Percentiles rank a stretch among this genome's conserved stretches.
Conservation (phyloP, 2,329 filamentous ascomycete species). For the Lecanicillium sp. region DNA sequence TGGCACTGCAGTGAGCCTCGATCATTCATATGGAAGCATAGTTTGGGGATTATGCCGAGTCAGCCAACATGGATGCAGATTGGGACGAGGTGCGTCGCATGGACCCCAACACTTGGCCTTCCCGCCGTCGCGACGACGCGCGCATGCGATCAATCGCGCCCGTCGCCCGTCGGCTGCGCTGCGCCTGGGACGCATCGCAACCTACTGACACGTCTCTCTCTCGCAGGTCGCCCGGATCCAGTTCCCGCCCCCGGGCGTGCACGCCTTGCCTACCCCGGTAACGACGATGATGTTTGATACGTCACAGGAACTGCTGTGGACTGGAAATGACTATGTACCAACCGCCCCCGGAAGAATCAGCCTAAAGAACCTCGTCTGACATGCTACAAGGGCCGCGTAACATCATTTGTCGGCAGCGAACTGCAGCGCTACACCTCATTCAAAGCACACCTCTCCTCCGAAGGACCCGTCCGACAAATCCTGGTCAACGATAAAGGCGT, state of each 20-base stretch:
- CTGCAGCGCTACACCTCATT: slow-evolving; percentile 88
- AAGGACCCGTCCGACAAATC: slow-evolving; percentile 80
- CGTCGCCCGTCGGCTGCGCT: slow-evolving; percentile 2
- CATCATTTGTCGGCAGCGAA: slow-evolving; percentile 80
- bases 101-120: slow-evolving; percentile 14
- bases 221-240: slow-evolving; percentile 70
- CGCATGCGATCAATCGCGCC: slow-evolving; percentile 17
- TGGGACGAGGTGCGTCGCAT: slow-evolving; percentile 55
- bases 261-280: slow-evolving; percentile 63
- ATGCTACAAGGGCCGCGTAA: slow-evolving; percentile 66
- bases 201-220: slow-evolving; percentile 13
- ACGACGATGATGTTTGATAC: slow-evolving; percentile 86
- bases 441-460: slow-evolving; percentile 64
- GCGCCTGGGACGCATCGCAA: slow-evolving; percentile 3
- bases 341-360: background rate
- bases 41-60: slow-evolving; percentile 30
- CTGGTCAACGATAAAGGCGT: slow-evolving; percentile 89
- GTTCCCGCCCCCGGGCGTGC: slow-evolving; percentile 69
- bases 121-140: slow-evolving; percentile 13
- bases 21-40: slow-evolving; percentile 25
- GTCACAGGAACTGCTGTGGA: slow-evolving; percentile 85
- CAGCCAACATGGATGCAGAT: slow-evolving; percentile 56
- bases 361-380: slow-evolving; percentile 20
- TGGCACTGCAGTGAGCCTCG: background rate
- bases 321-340: slow-evolving; percentile 80